Conservation (phyloP, 179 eudicot genomes). For the Silene coronaria region DNA sequence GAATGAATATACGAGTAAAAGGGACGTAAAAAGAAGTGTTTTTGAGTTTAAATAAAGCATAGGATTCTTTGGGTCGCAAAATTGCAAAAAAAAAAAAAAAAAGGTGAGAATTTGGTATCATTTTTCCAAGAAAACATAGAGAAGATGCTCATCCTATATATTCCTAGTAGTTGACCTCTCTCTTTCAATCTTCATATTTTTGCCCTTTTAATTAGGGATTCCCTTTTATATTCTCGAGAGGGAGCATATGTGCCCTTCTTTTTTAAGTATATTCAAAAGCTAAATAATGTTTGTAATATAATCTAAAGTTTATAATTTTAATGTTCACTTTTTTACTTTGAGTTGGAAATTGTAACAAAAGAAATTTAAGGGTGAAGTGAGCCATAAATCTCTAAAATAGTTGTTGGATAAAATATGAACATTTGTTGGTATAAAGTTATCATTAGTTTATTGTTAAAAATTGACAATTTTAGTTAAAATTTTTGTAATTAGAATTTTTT, state of each 20-base stretch:
- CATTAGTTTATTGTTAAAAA: no score
- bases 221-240: neutral
- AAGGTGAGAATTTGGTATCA: slow-evolving; percentile 8
- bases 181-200: neutral
- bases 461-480: no score
- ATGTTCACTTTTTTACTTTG: neutral
- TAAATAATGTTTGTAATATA: neutral
- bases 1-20: slow-evolving; percentile 6
- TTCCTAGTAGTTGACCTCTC: slow-evolving; percentile 22
- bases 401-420: no score
- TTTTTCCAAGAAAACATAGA: neutral
- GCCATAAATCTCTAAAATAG: no score
- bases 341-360: no score
- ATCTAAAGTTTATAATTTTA: neutral
- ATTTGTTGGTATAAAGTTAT: no score
- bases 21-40: no score
- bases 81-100: slow-evolving; percentile 1
- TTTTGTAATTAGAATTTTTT: no score
- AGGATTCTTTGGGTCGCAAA: slow-evolving; percentile 8
- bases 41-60: neutral
- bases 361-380: no score
- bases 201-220: slow-evolving; percentile 4
- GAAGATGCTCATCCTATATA: slow-evolving; percentile 1
- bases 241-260: neutral
- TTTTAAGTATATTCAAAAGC: neutral